Percentiles rank a stretch among this genome's conserved stretches.
These are phyloP conservation scores for Macrolepiota albuminosa DNA, from an alignment of 768 basidiomycete genomes.

Conservation along the genomic window DNA sequence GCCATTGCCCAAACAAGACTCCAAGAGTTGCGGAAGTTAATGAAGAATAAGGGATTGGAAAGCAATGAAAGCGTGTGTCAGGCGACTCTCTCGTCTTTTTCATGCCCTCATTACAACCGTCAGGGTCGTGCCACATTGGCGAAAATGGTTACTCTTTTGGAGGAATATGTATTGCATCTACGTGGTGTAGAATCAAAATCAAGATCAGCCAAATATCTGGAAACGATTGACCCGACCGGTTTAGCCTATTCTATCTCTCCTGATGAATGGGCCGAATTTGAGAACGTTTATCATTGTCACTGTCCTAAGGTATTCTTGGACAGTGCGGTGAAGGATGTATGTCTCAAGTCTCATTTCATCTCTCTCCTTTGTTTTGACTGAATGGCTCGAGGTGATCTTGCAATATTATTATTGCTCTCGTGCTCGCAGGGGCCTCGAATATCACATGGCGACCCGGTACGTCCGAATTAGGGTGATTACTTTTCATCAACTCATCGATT, in stretches of 20 bases:
- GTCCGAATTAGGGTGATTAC: constrained; percentile 16
- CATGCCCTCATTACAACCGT: background rate
- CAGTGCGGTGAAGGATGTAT: constrained; percentile 72
- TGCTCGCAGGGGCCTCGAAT: constrained; percentile 74
- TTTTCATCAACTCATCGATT: constrained; percentile 9
- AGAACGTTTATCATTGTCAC: constrained; percentile 89
- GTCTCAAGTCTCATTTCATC: constrained; percentile 23
- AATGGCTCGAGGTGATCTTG: constrained; percentile 60
- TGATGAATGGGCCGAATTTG: constrained; percentile 76
- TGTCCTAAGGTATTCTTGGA: constrained; percentile 78
- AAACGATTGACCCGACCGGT: constrained; percentile 42
- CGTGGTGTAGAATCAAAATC: constrained; percentile 39
- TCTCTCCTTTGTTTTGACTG: constrained; percentile 4
- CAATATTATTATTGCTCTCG: constrained; percentile 85
- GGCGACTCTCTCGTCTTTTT: background rate
- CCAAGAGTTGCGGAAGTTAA: constrained; percentile 35
- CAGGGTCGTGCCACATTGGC: constrained; percentile 17
- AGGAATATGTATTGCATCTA: constrained; percentile 57
- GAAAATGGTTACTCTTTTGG: constrained; percentile 55
- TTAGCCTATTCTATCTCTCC: constrained; percentile 61
- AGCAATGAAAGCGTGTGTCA: constrained; percentile 7
- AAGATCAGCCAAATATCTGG: constrained; percentile 23
- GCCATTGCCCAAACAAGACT: constrained; percentile 52
- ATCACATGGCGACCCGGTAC: constrained; percentile 83
- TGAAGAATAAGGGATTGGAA: constrained; percentile 11